Base-by-base conservation (phyloP, 2,329 filamentous ascomycete species). In the Xylariaceae sp. region DNA sequence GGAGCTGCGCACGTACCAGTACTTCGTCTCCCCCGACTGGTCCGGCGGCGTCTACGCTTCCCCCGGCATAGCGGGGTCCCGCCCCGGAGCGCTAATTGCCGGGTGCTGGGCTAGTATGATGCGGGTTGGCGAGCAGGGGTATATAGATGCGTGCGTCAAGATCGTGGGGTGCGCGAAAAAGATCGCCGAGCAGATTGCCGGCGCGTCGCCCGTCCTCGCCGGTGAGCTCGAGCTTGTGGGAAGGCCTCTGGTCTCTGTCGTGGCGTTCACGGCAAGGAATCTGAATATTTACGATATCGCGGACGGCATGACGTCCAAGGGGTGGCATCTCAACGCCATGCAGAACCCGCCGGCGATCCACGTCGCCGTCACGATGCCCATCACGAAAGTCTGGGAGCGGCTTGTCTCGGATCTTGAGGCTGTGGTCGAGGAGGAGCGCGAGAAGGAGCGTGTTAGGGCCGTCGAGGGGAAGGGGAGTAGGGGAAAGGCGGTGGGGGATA, bases 11-110 rank as follows among this genome's bases (percentile, higher is more conserved):
- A 82, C 82, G 46, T 92, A 95, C 68, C 93, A 98, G 69, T 98
- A 98, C 76, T 98, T 95, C 68, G 85, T 98, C 64, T 88, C 85
- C 23, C 86, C 93, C 6, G 88, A 95, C 69, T 98, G 93, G 93
- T 83, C 86, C 8, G 93, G 93, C 48, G 93, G 93, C 59, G 90
- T 98, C 7, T 98, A 98, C 67, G 93, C 90, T 33, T 95, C 88
- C 1, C 93, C 93, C 0, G 87, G 86, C 5, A 87, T 97, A 42
- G 92, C 93, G 1, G 93, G 93, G 5, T 95, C 88, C 1, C 83
- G 93, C 1, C 92, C 93, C 0, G 93, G 93, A 37, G 91, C 93
- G 2, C 76, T 98, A 45, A 98, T 98, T 55, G 93, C 93, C 1
- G 92, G 88, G 38, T 95, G 91, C 74, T 98, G 94, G 93, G 84